phyloP scores from a whole-genome alignment of 306 rosid genomes.

The Cucurbita maxima region DNA sequence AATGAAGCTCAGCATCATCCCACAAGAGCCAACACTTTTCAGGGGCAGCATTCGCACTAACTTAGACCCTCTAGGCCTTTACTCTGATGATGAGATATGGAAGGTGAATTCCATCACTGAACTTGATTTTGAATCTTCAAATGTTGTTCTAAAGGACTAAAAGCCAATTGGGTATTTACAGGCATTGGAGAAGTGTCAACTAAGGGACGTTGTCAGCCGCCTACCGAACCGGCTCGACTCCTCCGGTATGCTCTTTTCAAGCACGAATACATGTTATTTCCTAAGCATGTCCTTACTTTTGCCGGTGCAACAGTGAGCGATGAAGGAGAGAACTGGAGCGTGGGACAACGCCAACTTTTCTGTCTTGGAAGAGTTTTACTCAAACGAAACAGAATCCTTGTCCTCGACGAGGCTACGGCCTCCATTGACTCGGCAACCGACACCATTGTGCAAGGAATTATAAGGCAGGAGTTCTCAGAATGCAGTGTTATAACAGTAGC shows the following conservation, averaged over 20 bases:
- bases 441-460: slow-evolving; percentile 39
- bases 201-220: slow-evolving; percentile 35
- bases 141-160: neutral
- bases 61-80: slow-evolving; percentile 65
- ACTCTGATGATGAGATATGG: slow-evolving; percentile 72
- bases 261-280: neutral
- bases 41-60: slow-evolving; percentile 57
- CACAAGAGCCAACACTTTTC: slow-evolving; percentile 85
- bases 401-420: slow-evolving; percentile 77
- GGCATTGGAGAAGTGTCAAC: slow-evolving; percentile 77
- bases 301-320: slow-evolving; percentile 27
- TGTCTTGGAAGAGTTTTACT: slow-evolving; percentile 70
- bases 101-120: slow-evolving; percentile 22
- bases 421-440: slow-evolving; percentile 70
- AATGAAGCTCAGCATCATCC: slow-evolving; percentile 58
- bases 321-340: slow-evolving; percentile 70
- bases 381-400: slow-evolving; percentile 51
- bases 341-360: slow-evolving; percentile 54
- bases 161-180: neutral
- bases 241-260: slow-evolving; percentile 18
- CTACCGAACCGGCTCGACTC: slow-evolving; percentile 54
- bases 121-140: neutral
- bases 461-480: slow-evolving; percentile 46
- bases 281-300: neutral
- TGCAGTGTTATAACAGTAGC: slow-evolving; percentile 62